Percentiles rank a stretch among this genome's conserved stretches.
These are phyloP conservation scores for Zymoseptoria passerinii DNA, from an alignment of 2,329 filamentous ascomycete genomes.

Conservation along the genomic window DNA sequence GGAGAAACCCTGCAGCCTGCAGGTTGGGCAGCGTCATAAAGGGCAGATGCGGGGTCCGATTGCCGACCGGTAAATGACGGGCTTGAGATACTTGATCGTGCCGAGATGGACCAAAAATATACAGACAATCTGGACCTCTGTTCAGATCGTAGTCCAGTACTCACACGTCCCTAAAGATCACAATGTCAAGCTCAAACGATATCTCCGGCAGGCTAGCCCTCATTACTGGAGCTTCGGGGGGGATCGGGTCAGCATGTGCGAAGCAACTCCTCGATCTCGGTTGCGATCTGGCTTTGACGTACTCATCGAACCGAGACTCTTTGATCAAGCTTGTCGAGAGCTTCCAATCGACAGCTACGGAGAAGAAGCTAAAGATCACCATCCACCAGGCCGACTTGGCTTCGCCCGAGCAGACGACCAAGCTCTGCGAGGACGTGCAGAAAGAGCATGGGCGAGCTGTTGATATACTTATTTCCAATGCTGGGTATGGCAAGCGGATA, in stretches of 20 bases:
- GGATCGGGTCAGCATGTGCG: conserved; percentile 53
- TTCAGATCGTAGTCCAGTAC: not conserved
- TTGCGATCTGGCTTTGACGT: conserved; percentile 51
- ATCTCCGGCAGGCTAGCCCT: conserved; percentile 48
- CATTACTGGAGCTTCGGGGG: conserved; percentile 27
- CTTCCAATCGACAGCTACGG: conserved; percentile 10
- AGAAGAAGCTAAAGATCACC: conserved; percentile 38
- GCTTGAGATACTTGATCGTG: not conserved
- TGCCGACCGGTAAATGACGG: not conserved
- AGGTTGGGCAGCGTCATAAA: not conserved
- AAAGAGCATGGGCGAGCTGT: conserved; percentile 46
- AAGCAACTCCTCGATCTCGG: conserved; percentile 44
- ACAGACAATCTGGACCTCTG: not conserved
- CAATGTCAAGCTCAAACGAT: conserved; percentile 21
- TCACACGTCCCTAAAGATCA: not conserved
- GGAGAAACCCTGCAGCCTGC: not conserved
- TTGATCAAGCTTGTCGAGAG: conserved; percentile 37
- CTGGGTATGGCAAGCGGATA: conserved; percentile 57
- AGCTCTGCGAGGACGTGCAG: conserved; percentile 48
- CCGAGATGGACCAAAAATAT: not conserved
- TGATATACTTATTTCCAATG: conserved; percentile 59
- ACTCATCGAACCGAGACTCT: conserved; percentile 43
- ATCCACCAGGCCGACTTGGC: conserved; percentile 52
- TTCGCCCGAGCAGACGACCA: conserved; percentile 44
- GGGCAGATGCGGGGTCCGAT: not conserved